These are phyloP conservation scores for Trichosporon sp. DNA, from an alignment of 1,284 basidiomycete genomes.

Conservation along the genomic window DNA sequence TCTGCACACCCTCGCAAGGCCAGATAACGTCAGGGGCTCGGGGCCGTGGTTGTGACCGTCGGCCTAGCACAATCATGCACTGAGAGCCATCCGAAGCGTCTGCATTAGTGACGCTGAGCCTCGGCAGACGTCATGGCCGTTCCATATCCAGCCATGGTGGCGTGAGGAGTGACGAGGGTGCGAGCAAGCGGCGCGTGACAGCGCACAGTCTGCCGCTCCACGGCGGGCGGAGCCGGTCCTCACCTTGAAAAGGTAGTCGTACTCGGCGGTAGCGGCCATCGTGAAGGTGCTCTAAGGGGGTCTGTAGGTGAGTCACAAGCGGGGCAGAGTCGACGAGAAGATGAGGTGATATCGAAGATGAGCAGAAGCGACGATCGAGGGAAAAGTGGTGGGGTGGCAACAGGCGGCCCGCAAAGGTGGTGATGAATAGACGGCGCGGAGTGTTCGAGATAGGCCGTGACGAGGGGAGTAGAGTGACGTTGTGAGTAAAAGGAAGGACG, in stretches of 20 bases:
- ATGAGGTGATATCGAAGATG: background rate
- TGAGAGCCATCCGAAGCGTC: background rate
- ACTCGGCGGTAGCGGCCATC: conserved; percentile 64
- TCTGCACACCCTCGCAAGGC: background rate
- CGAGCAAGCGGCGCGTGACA: background rate
- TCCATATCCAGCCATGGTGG: background rate
- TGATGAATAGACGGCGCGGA: background rate
- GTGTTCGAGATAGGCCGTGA: background rate
- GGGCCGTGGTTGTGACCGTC: background rate
- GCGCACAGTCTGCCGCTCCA: background rate
- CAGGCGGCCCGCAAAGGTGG: background rate
- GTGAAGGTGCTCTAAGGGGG: conserved; percentile 3
- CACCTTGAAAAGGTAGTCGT: conserved; percentile 92
- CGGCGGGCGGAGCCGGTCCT: conserved; percentile 7
- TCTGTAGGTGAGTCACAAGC: background rate
- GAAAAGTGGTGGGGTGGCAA: background rate
- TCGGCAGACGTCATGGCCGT: too few relatives aligned
- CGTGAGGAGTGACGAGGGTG: background rate
- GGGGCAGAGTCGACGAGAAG: background rate
- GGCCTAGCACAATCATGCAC: background rate
- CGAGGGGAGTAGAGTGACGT: background rate
- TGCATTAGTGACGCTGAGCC: background rate
- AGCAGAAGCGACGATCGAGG: background rate
- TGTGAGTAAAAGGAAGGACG: background rate
- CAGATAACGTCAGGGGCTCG: background rate